Evolutionary conservation across 371 early-diverging fungal genomes (phyloP).

Genomic region (Rhizomucor miehei): DNA sequence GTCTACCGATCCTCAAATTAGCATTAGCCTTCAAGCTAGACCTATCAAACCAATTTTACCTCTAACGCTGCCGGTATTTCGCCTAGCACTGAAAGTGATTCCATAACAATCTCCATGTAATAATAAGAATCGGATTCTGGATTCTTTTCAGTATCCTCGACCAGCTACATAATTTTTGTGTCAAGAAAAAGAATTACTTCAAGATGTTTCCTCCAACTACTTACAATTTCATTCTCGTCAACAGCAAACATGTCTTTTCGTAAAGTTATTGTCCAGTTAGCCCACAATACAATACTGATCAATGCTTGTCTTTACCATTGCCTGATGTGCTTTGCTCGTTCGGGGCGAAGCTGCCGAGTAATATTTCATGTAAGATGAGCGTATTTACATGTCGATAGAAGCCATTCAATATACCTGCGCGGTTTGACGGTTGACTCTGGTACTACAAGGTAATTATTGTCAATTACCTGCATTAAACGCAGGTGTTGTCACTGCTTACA

Average conservation of each 20-base stretch:
- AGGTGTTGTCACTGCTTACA: slow-evolving; percentile 32
- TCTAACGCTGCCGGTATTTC: slow-evolving; percentile 77
- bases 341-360: too few relatives aligned
- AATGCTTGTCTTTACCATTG: too few relatives aligned
- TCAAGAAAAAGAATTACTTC: too few relatives aligned
- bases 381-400: background rate
- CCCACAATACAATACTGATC: too few relatives aligned
- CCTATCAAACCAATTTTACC: slow-evolving; percentile 26
- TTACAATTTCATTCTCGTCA: slow-evolving; percentile 38
- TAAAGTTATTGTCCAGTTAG: too few relatives aligned
- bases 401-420: slow-evolving; percentile 17
- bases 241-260: slow-evolving; percentile 32
- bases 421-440: slow-evolving; percentile 40
- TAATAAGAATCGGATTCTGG: slow-evolving; percentile 90
- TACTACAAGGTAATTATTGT: slow-evolving; percentile 22
- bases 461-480: background rate
- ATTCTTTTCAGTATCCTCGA: slow-evolving; percentile 71
- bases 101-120: slow-evolving; percentile 85
- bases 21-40: background rate
- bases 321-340: too few relatives aligned
- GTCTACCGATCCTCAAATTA: slow-evolving; percentile 31
- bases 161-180: slow-evolving; percentile 36
- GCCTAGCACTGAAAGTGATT: slow-evolving; percentile 75
- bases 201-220: background rate
- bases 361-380: too few relatives aligned